A percentile compares a stretch with the other conserved stretches of the same genome.
Conservation (phyloP, 805 yeast species). For the Pichia heedii region DNA sequence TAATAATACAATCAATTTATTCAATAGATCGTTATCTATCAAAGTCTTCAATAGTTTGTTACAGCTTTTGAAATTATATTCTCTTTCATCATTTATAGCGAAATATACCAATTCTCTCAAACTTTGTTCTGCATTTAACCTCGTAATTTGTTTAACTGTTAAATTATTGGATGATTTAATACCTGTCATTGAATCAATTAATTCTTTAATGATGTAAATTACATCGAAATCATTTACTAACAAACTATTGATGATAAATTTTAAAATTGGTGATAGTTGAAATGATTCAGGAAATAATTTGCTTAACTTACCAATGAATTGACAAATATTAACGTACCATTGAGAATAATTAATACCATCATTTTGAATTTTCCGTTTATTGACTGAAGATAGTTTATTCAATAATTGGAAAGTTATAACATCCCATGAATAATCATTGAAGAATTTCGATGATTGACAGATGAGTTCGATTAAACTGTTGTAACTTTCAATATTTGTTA, state of each 20-base stretch:
- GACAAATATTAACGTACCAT: slow-evolving; percentile 80
- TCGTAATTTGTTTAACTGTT: slow-evolving; percentile 52
- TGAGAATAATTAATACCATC: slow-evolving; percentile 75
- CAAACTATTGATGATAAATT: slow-evolving; percentile 52
- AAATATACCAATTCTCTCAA: slow-evolving; percentile 46
- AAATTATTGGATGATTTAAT: slow-evolving; percentile 61
- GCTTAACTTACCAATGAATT: slow-evolving; percentile 69
- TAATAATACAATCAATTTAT: slow-evolving; percentile 61
- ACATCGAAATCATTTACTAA: slow-evolving; percentile 52
- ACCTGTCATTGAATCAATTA: slow-evolving; percentile 70
- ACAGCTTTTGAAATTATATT: slow-evolving; percentile 39
- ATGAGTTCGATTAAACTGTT: slow-evolving; percentile 75
- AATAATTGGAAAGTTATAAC: slow-evolving; percentile 65
- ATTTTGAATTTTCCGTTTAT: slow-evolving; percentile 56
- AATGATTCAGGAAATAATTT: slow-evolving; percentile 41
- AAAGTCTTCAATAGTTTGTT: slow-evolving; percentile 39
- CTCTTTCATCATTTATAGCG: slow-evolving; percentile 53
- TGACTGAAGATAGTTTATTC: slow-evolving; percentile 55
- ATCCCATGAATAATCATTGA: slow-evolving; percentile 78
- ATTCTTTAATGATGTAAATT: slow-evolving; percentile 55
- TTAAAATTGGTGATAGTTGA: slow-evolving; percentile 53
- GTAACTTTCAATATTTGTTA: slow-evolving; percentile 84
- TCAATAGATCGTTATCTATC: slow-evolving; percentile 33
- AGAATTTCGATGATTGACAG: slow-evolving; percentile 68
- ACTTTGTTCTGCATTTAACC: slow-evolving; percentile 56